Percentiles rank a stretch among this genome's conserved stretches.
phyloP scores from a whole-genome alignment of 208 protist species.

The Sergeia podlipaevii region DNA sequence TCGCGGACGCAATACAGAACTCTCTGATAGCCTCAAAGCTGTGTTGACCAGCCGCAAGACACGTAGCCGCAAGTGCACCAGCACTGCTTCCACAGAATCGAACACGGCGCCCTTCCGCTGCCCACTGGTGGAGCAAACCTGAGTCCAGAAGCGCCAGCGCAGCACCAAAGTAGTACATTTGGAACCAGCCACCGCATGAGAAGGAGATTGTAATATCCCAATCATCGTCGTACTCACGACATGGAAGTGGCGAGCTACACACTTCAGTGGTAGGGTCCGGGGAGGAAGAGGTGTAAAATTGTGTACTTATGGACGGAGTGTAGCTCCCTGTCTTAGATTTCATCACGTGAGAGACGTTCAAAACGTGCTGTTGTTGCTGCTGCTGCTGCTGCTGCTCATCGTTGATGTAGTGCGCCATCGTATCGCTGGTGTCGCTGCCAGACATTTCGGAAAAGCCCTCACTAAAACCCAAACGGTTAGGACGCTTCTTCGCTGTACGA shows the following conservation, averaged over 20 bases:
- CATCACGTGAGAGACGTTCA: background rate
- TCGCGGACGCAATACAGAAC: constrained; percentile 19
- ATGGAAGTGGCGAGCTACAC: background rate
- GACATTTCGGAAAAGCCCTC: too few species aligned
- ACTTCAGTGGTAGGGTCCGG: background rate
- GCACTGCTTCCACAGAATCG: constrained; percentile 64
- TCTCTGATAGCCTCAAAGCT: constrained; percentile 41
- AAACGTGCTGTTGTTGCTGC: background rate
- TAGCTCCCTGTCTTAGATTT: background rate
- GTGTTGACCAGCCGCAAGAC: constrained; percentile 37
- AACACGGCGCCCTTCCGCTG: constrained; percentile 47
- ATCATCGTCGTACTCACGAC: background rate
- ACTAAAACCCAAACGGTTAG: too few species aligned
- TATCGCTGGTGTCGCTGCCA: too few species aligned
- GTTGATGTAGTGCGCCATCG: too few species aligned
- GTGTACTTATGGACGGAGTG: background rate
- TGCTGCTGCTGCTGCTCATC: too few species aligned
- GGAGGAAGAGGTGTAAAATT: background rate
- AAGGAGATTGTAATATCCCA: constrained; percentile 73
- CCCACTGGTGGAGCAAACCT: constrained; percentile 42
- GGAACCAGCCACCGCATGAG: constrained; percentile 74
- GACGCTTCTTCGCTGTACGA: too few species aligned
- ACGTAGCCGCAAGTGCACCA: constrained; percentile 42
- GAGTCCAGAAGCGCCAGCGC: constrained; percentile 64
- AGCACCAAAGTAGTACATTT: constrained; percentile 78